These are phyloP conservation scores for Cutaneotrichosporon daszewskae DNA, from an alignment of 1,284 basidiomycete species.

Conservation along the genomic window DNA sequence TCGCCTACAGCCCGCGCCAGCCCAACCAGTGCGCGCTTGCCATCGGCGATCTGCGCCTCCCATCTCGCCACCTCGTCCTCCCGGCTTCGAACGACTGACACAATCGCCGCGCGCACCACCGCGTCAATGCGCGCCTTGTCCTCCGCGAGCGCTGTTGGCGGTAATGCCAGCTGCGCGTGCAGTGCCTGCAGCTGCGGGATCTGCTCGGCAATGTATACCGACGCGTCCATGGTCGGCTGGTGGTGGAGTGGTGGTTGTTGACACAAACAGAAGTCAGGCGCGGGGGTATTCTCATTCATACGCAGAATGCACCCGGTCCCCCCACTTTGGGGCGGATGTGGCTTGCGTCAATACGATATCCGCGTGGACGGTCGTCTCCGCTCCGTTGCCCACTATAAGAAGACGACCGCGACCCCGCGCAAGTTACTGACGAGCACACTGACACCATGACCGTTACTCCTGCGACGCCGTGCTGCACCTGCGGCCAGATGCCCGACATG, in stretches of 20 bases:
- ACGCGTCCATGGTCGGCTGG: conserved; percentile 22
- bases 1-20: conserved; percentile 37
- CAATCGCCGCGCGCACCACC: conserved; percentile 36
- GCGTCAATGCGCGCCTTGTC: conserved; percentile 39
- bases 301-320: too few species aligned
- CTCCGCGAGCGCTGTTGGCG: conserved; percentile 27
- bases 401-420: too few species aligned
- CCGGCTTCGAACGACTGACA: conserved; percentile 32
- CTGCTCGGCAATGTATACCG: conserved; percentile 40
- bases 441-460: too few species aligned
- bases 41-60: conserved; percentile 30
- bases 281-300: too few species aligned
- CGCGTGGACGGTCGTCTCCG: too few species aligned
- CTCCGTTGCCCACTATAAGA: too few species aligned
- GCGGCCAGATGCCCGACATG: background rate
- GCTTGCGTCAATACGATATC: too few species aligned
- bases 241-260: background rate
- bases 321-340: too few species aligned
- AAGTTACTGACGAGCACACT: too few species aligned
- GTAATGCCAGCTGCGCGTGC: conserved; percentile 37
- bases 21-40: conserved; percentile 24
- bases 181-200: conserved; percentile 36
- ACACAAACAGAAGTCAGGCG: background rate
- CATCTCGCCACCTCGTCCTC: conserved; percentile 41
- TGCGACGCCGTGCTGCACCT: conserved; percentile 4